Base-by-base conservation (phyloP, 306 rosid species). In the Lablab purpureus region DNA sequence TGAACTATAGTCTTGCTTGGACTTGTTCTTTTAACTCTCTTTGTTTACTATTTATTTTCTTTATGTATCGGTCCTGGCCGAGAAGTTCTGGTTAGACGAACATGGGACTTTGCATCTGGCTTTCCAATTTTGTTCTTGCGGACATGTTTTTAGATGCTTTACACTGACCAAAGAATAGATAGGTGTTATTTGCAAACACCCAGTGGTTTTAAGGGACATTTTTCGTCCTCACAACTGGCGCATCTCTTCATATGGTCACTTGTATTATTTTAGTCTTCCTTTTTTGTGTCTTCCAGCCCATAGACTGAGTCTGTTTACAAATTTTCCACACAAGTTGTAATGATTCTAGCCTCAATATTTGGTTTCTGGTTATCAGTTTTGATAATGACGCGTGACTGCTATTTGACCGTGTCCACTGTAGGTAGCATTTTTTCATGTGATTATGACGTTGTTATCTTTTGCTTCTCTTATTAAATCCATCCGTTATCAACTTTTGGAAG, bases 51-150 rank as follows among this genome's bases (percentile, higher is more conserved):
- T 18, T 36, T 10, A 36, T 72, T n/a, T 36, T 25, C 25, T 54
- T 77, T 46, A 80, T 67, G 18, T 12, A 10, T 66, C 12, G 2
- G 21, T 56, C 56, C 17, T 50, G 45, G 77, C 73, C 23, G 51
- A 40, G 73, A 80, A 19, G 10, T 66, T 63, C 62, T 69, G 36
- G 74, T 46, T 79, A 25, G 59, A 51, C 62, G 63, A 62, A 22
- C 23, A 51, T 14, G 58, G 8, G 41, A 72, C 77, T 84, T 74
- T 77, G 80, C 63, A 60, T 75, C 68, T 32, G 84, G 75, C 88
- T 82, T 82, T 85, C 88, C 81, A 87, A 66, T 78, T 80, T 85
- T 71, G 91, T 80, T 88, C 80, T 77, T 52, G 84, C 80, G 56
- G 86, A 76, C 81, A 47, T 36, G 47, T 18, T 5, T 0, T 21